Percentiles rank a stretch among this genome's conserved stretches.
Evolutionary conservation across 257 asterid species (phyloP).

Genomic region (Jacaranda copaia): DNA sequence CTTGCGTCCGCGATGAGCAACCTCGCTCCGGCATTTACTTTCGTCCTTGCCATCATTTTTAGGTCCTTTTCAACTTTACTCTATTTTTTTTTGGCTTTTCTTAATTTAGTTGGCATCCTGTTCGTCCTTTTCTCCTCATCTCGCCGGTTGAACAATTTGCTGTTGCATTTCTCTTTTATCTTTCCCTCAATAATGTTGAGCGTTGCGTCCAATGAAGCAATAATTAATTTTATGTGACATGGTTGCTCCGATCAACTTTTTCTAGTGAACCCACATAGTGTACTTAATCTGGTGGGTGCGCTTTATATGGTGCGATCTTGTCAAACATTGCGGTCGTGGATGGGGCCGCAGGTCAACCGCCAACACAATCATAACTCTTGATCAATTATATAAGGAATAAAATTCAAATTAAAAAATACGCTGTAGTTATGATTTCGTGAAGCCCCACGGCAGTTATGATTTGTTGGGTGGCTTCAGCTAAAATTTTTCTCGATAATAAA

Average conservation of each 20-base stretch:
- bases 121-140: neutral
- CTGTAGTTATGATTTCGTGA: too few relatives aligned
- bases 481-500: too few relatives aligned
- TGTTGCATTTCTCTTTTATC: neutral
- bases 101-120: neutral
- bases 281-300: too few relatives aligned
- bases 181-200: neutral
- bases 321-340: too few relatives aligned
- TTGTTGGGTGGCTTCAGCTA: too few relatives aligned
- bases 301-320: too few relatives aligned
- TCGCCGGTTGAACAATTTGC: neutral
- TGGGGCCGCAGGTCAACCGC: too few relatives aligned
- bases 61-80: slow-evolving; percentile 39
- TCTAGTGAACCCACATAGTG: too few relatives aligned
- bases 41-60: slow-evolving; percentile 70
- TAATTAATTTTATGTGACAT: neutral
- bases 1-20: slow-evolving; percentile 91
- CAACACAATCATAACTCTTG: too few relatives aligned
- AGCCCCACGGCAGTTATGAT: too few relatives aligned
- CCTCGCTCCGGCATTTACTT: slow-evolving; percentile 83
- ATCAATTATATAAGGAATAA: too few relatives aligned
- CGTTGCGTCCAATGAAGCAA: neutral
- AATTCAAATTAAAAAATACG: too few relatives aligned
- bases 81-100: neutral
- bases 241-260: neutral